Conservation (phyloP, 768 basidiomycete species). For the Tricholomella constricta region DNA sequence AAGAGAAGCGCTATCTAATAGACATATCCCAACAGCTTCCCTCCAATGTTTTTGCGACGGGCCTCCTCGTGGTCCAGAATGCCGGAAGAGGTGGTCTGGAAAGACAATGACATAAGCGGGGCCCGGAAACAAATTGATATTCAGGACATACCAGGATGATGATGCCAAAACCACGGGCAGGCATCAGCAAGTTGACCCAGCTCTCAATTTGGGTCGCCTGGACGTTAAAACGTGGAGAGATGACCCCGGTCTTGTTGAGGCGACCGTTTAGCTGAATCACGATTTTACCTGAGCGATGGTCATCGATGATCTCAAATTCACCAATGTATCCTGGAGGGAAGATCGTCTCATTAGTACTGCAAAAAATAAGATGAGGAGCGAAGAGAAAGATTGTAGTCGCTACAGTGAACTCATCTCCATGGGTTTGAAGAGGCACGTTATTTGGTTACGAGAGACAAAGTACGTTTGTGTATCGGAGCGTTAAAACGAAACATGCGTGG, state of each 20-base stretch:
- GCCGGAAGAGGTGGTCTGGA: constrained; percentile 92
- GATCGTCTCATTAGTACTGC: constrained; percentile 17
- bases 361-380: constrained; percentile 9
- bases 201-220: constrained; percentile 89
- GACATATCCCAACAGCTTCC: constrained; percentile 91
- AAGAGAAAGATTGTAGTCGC: constrained; percentile 46
- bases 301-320: constrained; percentile 98
- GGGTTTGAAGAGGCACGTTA: constrained; percentile 45
- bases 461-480: constrained; percentile 67
- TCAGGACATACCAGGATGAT: constrained; percentile 79
- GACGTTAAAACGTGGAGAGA: constrained; percentile 98
- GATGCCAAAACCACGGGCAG: constrained; percentile 94
- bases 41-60: constrained; percentile 96
- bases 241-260: constrained; percentile 99
- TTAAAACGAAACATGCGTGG: constrained; percentile 83
- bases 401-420: constrained; percentile 57
- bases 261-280: constrained; percentile 98
- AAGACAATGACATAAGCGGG: not conserved
- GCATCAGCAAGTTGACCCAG: constrained; percentile 97
- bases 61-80: constrained; percentile 99
- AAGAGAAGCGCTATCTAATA: constrained; percentile 53
- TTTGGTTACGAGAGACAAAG: constrained; percentile 52
- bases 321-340: constrained; percentile 83
- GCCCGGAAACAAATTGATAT: not conserved
- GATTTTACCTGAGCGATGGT: constrained; percentile 97